Evolutionary conservation across 1,284 basidiomycete genomes (phyloP).

Genomic region (Hypsizygus ulmarius): DNA sequence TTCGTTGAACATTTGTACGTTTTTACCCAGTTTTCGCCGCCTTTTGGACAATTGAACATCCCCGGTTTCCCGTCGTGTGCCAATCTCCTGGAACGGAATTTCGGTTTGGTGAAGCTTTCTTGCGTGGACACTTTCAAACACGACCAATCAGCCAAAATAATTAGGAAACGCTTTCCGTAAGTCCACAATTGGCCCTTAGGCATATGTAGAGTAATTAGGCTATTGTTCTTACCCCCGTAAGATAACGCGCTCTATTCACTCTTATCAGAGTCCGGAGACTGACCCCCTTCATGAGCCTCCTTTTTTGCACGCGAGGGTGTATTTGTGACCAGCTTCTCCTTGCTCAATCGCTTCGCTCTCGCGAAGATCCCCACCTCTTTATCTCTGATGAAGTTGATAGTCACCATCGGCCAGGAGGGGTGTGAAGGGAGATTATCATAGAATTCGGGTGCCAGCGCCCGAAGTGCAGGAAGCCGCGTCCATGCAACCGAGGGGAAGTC

Average conservation of each 20-base stretch:
- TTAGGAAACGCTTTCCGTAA: too few species aligned
- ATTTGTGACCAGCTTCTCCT: constrained; percentile 16
- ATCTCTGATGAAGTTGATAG: constrained; percentile 91
- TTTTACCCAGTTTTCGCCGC: too few species aligned
- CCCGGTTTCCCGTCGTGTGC: too few species aligned
- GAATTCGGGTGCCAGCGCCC: constrained; percentile 85
- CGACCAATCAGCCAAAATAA: too few species aligned
- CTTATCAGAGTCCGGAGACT: constrained; percentile 12
- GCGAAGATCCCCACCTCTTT: constrained; percentile 76
- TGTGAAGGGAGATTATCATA: constrained; percentile 89
- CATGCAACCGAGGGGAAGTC: constrained; percentile 97
- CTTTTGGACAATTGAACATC: too few species aligned
- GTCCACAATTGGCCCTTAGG: too few species aligned
- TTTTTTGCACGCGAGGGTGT: neutral
- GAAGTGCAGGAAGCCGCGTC: constrained; percentile 89
- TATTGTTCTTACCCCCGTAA: neutral
- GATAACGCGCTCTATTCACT: constrained; percentile 6
- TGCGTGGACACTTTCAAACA: too few species aligned
- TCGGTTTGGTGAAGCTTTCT: too few species aligned
- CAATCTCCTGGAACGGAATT: too few species aligned
- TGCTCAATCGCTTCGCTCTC: constrained; percentile 45
- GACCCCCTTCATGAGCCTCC: neutral
- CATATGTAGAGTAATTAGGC: too few species aligned
- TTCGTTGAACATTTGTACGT: too few species aligned
- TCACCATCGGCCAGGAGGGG: constrained; percentile 93